Percentiles rank a stretch among this genome's conserved stretches.
These are phyloP conservation scores for Carex parvula DNA, from an alignment of 176 grass and related monocot species.

Conservation along the genomic window DNA sequence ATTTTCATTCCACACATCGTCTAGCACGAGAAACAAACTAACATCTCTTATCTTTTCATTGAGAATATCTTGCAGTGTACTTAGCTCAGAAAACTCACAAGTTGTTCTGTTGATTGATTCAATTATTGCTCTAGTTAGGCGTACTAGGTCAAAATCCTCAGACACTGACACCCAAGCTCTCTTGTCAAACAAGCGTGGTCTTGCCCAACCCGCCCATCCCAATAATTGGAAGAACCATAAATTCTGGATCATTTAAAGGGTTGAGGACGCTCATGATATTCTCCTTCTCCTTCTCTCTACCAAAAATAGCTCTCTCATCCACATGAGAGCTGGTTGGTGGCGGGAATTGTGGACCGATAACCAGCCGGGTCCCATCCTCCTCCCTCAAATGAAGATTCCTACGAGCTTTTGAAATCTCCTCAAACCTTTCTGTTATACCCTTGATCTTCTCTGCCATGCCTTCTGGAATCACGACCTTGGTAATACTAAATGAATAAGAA, in stretches of 20 bases:
- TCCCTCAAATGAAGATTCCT: background rate
- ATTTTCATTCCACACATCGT: conserved; percentile 40
- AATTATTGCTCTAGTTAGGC: background rate
- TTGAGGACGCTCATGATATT: background rate
- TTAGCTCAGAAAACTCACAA: background rate
- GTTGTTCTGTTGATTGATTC: background rate
- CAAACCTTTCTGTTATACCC: background rate
- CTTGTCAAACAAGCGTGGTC: conserved; percentile 23
- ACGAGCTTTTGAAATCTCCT: conserved; percentile 4
- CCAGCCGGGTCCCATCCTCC: background rate
- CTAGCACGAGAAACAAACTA: conserved; percentile 32
- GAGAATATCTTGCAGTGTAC: background rate
- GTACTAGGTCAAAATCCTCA: background rate
- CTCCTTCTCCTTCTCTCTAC: background rate
- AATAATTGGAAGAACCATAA: conserved; percentile 21
- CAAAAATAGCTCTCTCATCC: background rate
- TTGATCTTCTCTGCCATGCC: background rate
- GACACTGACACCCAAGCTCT: conserved; percentile 35
- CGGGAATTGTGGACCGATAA: background rate
- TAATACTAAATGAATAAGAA: background rate
- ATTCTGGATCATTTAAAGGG: background rate
- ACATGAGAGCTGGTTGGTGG: background rate
- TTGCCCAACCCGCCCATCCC: conserved; percentile 29
- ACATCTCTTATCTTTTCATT: background rate
- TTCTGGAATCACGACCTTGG: background rate